Base-by-base conservation (phyloP, 2,329 filamentous ascomycete species). In the Ascochyta koolunga region DNA sequence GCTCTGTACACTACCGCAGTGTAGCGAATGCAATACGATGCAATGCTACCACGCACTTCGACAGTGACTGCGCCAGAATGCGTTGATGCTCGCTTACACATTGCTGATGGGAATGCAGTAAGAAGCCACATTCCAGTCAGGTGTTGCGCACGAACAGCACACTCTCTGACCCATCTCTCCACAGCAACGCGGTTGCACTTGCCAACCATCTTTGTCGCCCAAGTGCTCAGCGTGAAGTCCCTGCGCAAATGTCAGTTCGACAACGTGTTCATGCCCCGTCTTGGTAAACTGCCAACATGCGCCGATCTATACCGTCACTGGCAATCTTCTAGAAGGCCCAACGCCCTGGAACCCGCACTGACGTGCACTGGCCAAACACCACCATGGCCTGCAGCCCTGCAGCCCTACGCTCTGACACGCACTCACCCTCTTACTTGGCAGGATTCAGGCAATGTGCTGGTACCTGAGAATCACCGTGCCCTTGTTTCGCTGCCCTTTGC, bases 291-390 rank as follows among this genome's bases (percentile, higher is more conserved):
- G 22, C 29, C 33, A 35, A 31, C 29, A 33, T 36, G 36, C 21
- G 38, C 38, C 52, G 32, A 44, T 50, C 41, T 19, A 54, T 54
- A 25, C 56, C 44, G 21, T 49, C 31, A 47, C 36, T n/a, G 50
- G 59, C 39, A 62, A 40, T 54, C 40, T 59, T 57, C 60, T 39
- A 48, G 52, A 61, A 60, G 48, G 38, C 55, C 46, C 50, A 53
- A 38, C 41, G 10, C 42, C 58, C 42, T 31, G 48, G 46, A 33
- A 37, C 32, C 36, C 42, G 38, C 51, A 49, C 31, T 47, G 42
- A 53, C 42, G 22, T 38, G 43, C 55, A 56, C 56, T 48, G 47
- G 60, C 50, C 37, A 51, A 56, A 43, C 46, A 44, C 50, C 43
- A 44, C 49, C 43, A 40, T 37, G 36, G 33, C 27, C 48, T 58